A percentile compares a stretch with the other conserved stretches of the same genome.
Conservation (phyloP, 1,284 basidiomycete genomes). For the Puccinia novopanici region DNA sequence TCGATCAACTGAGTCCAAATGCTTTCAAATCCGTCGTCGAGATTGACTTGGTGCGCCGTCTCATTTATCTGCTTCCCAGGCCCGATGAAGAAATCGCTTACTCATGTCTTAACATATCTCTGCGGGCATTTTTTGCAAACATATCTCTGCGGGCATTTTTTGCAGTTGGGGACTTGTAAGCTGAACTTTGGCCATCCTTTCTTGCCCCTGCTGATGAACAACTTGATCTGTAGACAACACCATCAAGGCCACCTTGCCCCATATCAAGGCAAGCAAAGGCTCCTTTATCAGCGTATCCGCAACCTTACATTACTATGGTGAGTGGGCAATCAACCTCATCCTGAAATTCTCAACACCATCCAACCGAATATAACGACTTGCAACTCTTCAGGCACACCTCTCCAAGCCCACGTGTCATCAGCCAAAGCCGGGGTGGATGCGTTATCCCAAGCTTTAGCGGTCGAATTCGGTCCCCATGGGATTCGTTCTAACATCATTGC, state of each 20-base stretch:
- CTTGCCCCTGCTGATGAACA: not conserved
- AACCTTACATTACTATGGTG: constrained; percentile 82
- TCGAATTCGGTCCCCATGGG: constrained; percentile 92
- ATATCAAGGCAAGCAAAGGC: constrained; percentile 72
- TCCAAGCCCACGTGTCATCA: constrained; percentile 88
- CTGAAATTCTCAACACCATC: too few relatives aligned
- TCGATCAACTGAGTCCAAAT: constrained; percentile 77
- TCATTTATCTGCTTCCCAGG: not conserved
- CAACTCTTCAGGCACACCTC: constrained; percentile 68
- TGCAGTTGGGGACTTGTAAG: constrained; percentile 42
- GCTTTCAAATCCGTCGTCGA: constrained; percentile 90
- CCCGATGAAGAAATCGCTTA: not conserved
- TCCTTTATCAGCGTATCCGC: constrained; percentile 89
- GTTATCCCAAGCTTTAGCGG: constrained; percentile 76
- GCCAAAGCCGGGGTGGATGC: constrained; percentile 95
- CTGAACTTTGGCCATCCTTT: not conserved
- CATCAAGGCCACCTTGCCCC: constrained; percentile 80
- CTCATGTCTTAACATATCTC: not conserved
- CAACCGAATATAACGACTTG: too few relatives aligned
- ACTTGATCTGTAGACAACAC: constrained; percentile 75
- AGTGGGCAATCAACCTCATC: constrained; percentile 51
- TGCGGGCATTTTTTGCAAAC: not conserved
- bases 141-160: not conserved
- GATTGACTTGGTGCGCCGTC: constrained; percentile 75
- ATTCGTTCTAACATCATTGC: constrained; percentile 89